Base-by-base conservation (phyloP, 2,329 filamentous ascomycete genomes). In the Penicillium olsonii region DNA sequence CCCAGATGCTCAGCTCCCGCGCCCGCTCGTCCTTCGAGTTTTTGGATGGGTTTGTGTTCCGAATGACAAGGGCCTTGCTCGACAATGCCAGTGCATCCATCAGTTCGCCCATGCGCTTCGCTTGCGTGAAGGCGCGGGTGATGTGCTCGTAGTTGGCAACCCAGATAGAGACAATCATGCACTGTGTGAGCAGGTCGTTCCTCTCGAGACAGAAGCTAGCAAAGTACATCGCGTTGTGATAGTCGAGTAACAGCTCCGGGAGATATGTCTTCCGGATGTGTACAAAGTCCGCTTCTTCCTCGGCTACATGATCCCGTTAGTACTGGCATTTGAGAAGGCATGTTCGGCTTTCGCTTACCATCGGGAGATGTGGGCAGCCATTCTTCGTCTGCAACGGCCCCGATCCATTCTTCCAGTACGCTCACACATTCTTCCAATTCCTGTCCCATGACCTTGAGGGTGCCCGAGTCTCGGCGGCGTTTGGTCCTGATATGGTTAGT, bases 141-240 rank as follows among this genome's bases (percentile, higher is more conserved):
- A 92, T 71, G 57, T 87, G 84, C 19, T 84, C 84, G 52, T 79
- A 81, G 56, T 85, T 83, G 48, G 87, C 84, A 2, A 92, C 90
- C 42, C 96, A 81, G 2, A 85, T 84, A 1, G 90, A 86, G 14
- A 99, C 77, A 51, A 96, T 89, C 88, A 99, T 92, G 62, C 87
- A 88, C 65, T 92, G 85, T 20, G 94, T 79, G 15, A 95, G 78
- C 57, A 87, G 82, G 50, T 92, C 88, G 37, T 90, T 50, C n/a
- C 54, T 84, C 38, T 84, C 87, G 37, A 95, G 75, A 41, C 83
- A 80, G 39, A 84, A 85, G 3, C 90, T 90, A 0, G 88, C 87
- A 64, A 87, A 88, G 67, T 95, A 88, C 42, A 97, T 76, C 1
- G 88, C 85, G 61, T 83, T 86, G 65, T 94, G 84, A 68, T 94